Evolutionary conservation across 345 rosid species (phyloP).

Genomic region (Melaleuca quinquenervia): DNA sequence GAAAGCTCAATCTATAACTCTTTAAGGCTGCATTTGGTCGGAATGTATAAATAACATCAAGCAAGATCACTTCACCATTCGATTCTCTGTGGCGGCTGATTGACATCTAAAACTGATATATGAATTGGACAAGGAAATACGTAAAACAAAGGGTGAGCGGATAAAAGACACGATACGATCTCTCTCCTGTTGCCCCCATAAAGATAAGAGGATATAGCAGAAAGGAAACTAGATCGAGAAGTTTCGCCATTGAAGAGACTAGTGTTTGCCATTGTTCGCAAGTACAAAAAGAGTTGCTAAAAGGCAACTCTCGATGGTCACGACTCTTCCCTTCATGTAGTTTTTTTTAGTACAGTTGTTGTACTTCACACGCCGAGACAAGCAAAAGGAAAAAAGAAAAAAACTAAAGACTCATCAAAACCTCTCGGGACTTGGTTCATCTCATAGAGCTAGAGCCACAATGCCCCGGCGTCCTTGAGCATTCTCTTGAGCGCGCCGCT

Average conservation of each 20-base stretch:
- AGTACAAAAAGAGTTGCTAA: background rate
- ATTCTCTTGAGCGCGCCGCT: slow-evolving; percentile 71
- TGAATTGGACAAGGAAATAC: background rate
- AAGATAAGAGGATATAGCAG: background rate
- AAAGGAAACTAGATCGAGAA: background rate
- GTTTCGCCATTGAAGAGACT: background rate
- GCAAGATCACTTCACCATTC: background rate
- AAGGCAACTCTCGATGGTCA: background rate
- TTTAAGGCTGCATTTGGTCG: background rate
- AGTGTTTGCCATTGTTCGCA: background rate
- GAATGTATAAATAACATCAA: rapidly evolving
- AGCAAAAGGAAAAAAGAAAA: background rate
- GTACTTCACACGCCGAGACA: background rate
- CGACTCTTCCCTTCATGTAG: background rate
- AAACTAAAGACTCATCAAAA: background rate
- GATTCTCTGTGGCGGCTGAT: background rate
- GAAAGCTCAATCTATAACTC: background rate
- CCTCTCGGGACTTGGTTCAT: background rate
- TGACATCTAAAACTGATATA: background rate
- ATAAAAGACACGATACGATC: background rate
- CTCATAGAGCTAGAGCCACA: slow-evolving; percentile 50
- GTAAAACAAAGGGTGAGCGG: background rate
- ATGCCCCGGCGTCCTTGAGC: slow-evolving; percentile 81
- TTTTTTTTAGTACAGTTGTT: background rate
- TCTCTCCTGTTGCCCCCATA: background rate